Conservation (phyloP, 768 basidiomycete genomes). For the Pseudohyphozyma bogoriensis region DNA sequence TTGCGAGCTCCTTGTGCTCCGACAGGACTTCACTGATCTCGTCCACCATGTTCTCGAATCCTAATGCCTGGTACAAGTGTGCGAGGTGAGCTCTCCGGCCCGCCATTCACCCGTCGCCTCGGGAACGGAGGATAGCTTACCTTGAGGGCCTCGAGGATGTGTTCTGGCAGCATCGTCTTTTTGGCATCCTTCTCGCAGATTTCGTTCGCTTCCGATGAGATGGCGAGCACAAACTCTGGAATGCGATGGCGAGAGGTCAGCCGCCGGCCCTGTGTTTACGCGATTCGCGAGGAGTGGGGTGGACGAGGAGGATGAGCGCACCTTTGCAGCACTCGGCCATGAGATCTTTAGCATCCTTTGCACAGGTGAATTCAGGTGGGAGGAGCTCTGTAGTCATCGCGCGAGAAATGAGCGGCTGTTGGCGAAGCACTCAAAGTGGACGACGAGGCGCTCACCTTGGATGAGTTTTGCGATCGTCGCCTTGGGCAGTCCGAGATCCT, state of each 20-base stretch:
- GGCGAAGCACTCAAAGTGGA: background rate
- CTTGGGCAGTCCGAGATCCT: constrained; percentile 88
- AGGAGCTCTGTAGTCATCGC: constrained; percentile 57
- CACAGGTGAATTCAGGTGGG: constrained; percentile 72
- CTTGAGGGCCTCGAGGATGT: constrained; percentile 83
- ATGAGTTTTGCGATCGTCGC: constrained; percentile 98
- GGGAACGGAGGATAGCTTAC: constrained; percentile 41
- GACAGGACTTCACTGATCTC: constrained; percentile 89
- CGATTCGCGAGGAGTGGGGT: background rate
- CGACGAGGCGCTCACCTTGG: constrained; percentile 48
- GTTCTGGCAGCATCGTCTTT: constrained; percentile 97
- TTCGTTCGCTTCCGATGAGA: constrained; percentile 95
- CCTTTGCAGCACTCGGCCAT: constrained; percentile 99
- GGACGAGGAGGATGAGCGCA: constrained; percentile 39
- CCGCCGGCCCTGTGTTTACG: background rate
- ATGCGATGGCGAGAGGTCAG: background rate
- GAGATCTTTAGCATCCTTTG: constrained; percentile 93
- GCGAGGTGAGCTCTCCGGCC: background rate
- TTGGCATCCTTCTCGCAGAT: constrained; percentile 96
- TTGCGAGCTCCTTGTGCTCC: constrained; percentile 91
- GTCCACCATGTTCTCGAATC: constrained; percentile 78
- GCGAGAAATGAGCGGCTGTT: constrained; percentile 5
- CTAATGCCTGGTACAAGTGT: constrained; percentile 54
- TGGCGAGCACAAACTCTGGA: constrained; percentile 94
- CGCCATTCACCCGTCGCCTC: background rate